These are phyloP conservation scores for Sugiyamaella chiloensis DNA, from an alignment of 805 yeast genomes.

Conservation along the genomic window DNA sequence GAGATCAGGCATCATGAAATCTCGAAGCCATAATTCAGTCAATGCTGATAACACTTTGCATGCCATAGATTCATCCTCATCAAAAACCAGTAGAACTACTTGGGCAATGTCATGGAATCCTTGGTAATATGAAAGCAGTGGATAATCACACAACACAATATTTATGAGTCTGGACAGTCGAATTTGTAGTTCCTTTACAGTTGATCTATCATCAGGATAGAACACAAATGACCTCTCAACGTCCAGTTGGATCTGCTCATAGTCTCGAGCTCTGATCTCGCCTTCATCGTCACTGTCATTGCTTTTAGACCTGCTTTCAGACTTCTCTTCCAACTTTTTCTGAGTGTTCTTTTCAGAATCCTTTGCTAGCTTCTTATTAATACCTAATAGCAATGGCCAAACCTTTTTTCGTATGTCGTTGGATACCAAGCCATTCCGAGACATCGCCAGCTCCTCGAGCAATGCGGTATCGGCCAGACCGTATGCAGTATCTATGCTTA, in stretches of 20 bases:
- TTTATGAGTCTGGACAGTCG: slow-evolving; percentile 46
- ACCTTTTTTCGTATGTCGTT: slow-evolving; percentile 40
- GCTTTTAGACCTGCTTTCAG: background rate
- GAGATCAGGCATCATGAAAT: slow-evolving; percentile 75
- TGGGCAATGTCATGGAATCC: slow-evolving; percentile 89
- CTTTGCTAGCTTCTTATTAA: slow-evolving; percentile 15
- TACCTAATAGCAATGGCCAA: slow-evolving; percentile 52
- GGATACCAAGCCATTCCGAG: slow-evolving; percentile 48
- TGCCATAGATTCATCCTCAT: slow-evolving; percentile 11
- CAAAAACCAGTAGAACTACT: slow-evolving; percentile 55
- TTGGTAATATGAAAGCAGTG: slow-evolving; percentile 74
- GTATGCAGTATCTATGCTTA: slow-evolving; percentile 39
- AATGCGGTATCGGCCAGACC: slow-evolving; percentile 31
- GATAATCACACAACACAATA: slow-evolving; percentile 56
- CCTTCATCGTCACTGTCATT: slow-evolving; percentile 19
- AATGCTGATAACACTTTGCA: slow-evolving; percentile 48
- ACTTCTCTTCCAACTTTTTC: background rate
- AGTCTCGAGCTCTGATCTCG: slow-evolving; percentile 68
- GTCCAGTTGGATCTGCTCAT: slow-evolving; percentile 75
- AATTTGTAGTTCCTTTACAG: slow-evolving; percentile 36
- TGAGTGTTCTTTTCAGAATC: background rate
- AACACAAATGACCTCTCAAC: slow-evolving; percentile 64
- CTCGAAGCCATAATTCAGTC: slow-evolving; percentile 65
- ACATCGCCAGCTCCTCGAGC: slow-evolving; percentile 38
- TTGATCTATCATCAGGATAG: slow-evolving; percentile 34